These are phyloP conservation scores for Lenwebbia sp. DNA, from an alignment of 345 rosid genomes.

Conservation along the genomic window DNA sequence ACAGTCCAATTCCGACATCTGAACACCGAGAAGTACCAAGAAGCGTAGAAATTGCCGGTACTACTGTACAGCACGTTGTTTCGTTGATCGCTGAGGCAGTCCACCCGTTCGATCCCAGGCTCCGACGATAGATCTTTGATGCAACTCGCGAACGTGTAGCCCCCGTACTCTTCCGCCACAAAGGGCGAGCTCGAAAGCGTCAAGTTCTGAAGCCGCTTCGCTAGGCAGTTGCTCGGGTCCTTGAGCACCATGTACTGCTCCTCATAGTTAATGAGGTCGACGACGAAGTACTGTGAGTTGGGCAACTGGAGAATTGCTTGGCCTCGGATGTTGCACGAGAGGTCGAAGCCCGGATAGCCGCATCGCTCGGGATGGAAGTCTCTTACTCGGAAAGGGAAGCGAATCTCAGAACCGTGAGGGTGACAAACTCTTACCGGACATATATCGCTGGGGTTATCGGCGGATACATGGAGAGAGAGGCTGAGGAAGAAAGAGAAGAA, in stretches of 20 bases:
- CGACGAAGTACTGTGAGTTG: background rate
- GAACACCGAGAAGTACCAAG: background rate
- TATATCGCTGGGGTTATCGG: background rate
- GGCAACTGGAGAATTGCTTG: background rate
- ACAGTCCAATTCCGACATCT: background rate
- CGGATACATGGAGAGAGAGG: background rate
- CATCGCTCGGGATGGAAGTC: background rate
- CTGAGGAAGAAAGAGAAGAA: background rate
- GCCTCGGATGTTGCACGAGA: background rate
- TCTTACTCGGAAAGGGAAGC: background rate
- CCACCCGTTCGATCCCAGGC: background rate
- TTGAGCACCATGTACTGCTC: background rate
- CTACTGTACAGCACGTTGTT: no score
- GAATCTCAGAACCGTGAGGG: background rate
- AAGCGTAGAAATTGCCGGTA: no score
- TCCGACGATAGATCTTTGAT: background rate
- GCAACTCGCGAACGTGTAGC: background rate
- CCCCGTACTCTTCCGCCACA: background rate
- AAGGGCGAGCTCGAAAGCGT: background rate
- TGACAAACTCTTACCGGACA: background rate
- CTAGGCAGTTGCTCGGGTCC: background rate
- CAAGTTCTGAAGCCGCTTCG: background rate
- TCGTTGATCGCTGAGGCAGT: background rate
- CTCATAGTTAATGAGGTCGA: background rate
- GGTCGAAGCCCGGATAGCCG: background rate